These are phyloP conservation scores for Brettanomyces anomalus DNA, from an alignment of 805 yeast genomes.

Conservation along the genomic window DNA sequence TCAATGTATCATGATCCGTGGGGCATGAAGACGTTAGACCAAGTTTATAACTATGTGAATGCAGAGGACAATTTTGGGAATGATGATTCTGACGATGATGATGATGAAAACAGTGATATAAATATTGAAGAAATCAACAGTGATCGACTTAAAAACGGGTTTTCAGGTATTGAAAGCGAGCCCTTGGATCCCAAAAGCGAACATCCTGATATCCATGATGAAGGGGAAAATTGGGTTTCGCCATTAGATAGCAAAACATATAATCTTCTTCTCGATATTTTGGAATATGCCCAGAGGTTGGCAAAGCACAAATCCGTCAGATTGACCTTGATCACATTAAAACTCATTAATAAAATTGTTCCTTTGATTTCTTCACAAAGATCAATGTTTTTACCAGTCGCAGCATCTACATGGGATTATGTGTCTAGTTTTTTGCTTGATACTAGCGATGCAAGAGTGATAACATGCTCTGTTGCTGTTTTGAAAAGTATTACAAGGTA, in stretches of 20 bases:
- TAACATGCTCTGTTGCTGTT: conserved; percentile 21
- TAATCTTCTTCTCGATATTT: conserved; percentile 47
- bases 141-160: conserved; percentile 22
- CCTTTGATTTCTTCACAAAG: conserved; percentile 47
- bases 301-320: conserved; percentile 57
- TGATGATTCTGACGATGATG: conserved; percentile 11
- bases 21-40: conserved; percentile 43
- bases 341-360: conserved; percentile 32
- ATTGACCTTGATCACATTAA: conserved; percentile 48
- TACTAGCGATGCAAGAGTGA: conserved; percentile 22
- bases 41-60: conserved; percentile 35
- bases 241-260: conserved; percentile 58
- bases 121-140: conserved; percentile 22
- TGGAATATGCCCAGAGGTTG: conserved; percentile 58
- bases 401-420: conserved; percentile 47
- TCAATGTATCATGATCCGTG: conserved; percentile 38
- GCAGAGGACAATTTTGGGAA: conserved; percentile 17
- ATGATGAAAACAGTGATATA: conserved; percentile 13
- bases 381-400: conserved; percentile 36
- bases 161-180: conserved; percentile 29
- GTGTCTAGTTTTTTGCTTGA: conserved; percentile 17
- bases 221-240: conserved; percentile 51
- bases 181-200: conserved; percentile 19
- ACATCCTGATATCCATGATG: conserved; percentile 9
- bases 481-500: conserved; percentile 23